Conservation (phyloP, 139 green algal species). For the Chlamydomonas sp. region DNA sequence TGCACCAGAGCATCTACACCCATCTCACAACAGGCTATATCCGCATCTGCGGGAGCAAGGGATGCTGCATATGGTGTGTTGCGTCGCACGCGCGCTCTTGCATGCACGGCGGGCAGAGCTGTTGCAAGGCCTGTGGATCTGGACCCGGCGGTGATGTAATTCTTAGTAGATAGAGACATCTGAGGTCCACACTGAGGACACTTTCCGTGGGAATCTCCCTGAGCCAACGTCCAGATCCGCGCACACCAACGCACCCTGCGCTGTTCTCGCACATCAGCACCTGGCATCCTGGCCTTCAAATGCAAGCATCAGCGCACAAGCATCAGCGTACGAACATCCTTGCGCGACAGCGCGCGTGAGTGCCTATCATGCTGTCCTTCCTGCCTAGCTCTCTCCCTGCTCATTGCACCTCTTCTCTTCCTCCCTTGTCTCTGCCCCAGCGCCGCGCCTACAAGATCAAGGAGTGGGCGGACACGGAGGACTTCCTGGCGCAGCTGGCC, state of each 20-base stretch:
- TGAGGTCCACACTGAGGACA: conserved; percentile 54
- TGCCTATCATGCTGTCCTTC: neutral
- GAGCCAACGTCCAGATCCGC: conserved; percentile 36
- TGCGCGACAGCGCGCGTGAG: neutral
- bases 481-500: conserved; percentile 95
- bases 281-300: no score
- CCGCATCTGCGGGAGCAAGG: neutral
- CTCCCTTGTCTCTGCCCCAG: conserved; percentile 38
- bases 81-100: no score
- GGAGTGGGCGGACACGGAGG: conserved; percentile 83
- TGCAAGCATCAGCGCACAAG: no score
- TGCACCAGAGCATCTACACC: neutral
- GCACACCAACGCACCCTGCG: neutral
- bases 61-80: neutral
- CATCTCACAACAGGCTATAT: neutral
- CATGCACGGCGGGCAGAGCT: conserved; percentile 28
- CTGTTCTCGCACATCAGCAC: no score
- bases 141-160: neutral
- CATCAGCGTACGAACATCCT: neutral
- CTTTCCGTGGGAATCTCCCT: conserved; percentile 73
- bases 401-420: neutral
- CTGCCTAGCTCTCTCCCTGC: neutral
- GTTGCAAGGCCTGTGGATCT: neutral
- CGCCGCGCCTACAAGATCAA: conserved; percentile 88
- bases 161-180: conserved; percentile 74